These are phyloP conservation scores for Solidago caesia DNA, from an alignment of 129 eudicot species.

Conservation along the genomic window DNA sequence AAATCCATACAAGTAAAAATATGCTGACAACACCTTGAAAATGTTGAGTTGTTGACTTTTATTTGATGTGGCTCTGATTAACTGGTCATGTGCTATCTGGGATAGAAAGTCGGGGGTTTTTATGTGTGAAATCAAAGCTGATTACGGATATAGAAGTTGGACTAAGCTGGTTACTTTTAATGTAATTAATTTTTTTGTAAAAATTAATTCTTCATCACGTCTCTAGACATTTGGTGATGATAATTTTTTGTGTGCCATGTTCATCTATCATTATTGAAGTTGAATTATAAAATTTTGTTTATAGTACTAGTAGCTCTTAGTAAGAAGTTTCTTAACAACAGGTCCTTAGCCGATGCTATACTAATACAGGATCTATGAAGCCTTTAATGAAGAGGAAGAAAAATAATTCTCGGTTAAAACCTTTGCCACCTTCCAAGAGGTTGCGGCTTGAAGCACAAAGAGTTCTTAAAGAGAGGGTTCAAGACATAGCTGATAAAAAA, in stretches of 20 bases:
- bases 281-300: not conserved
- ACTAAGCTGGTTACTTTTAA: not conserved
- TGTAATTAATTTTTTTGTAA: not conserved
- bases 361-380: constrained; percentile 94
- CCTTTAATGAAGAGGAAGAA: constrained; percentile 70
- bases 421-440: constrained; percentile 95
- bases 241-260: not conserved
- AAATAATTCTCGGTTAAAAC: constrained; percentile 61
- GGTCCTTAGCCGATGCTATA: constrained; percentile 89
- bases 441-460: constrained; percentile 72
- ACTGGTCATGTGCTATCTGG: not conserved
- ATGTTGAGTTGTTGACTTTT: too few species aligned
- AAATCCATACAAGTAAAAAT: too few species aligned
- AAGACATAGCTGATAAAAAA: constrained; percentile 93
- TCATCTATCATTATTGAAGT: not conserved
- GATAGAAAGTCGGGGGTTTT: not conserved
- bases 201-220: not conserved
- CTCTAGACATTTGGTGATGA: not conserved
- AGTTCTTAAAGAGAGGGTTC: constrained; percentile 90
- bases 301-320: constrained; percentile 40
- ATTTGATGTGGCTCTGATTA: not conserved
- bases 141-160: not conserved
- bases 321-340: constrained; percentile 68
- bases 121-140: not conserved
- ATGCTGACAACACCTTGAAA: too few species aligned